Conservation (phyloP, 768 basidiomycete genomes). For the Kondoa subrosea region DNA sequence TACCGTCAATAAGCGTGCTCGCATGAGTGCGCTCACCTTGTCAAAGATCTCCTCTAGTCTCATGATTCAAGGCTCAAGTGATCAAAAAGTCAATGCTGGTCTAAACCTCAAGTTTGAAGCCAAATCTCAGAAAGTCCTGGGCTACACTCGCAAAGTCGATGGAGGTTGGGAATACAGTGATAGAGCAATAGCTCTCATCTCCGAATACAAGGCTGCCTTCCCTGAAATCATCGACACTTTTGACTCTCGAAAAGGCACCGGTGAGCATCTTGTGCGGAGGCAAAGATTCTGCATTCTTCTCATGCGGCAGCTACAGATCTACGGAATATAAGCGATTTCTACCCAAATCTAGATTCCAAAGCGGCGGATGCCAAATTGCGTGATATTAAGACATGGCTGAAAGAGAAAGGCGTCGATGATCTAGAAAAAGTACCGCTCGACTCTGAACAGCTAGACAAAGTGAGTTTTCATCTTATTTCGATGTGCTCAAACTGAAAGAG, state of each 20-base stretch:
- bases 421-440: constrained; percentile 84
- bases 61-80: constrained; percentile 62
- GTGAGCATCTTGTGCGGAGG: constrained; percentile 14
- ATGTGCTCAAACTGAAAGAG: background rate
- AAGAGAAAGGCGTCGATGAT: constrained; percentile 65
- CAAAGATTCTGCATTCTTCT: background rate
- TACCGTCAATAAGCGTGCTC: constrained; percentile 54
- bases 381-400: constrained; percentile 73
- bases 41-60: constrained; percentile 86
- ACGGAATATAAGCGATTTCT: constrained; percentile 46
- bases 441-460: constrained; percentile 80
- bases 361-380: constrained; percentile 49
- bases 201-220: constrained; percentile 68
- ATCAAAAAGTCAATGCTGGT: constrained; percentile 71
- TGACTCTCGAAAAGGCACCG: constrained; percentile 33
- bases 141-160: constrained; percentile 71
- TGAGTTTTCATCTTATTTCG: constrained; percentile 28
- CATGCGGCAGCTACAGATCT: constrained; percentile 42
- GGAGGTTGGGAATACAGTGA: constrained; percentile 86
- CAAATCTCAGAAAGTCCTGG: constrained; percentile 79
- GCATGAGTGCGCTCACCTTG: constrained; percentile 58
- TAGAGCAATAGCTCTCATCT: constrained; percentile 60
- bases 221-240: constrained; percentile 66
- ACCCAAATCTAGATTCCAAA: constrained; percentile 40
- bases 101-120: constrained; percentile 91